These are phyloP conservation scores for Kickxella alabastrina DNA, from an alignment of 192 early-diverging fungal genomes.

Conservation along the genomic window DNA sequence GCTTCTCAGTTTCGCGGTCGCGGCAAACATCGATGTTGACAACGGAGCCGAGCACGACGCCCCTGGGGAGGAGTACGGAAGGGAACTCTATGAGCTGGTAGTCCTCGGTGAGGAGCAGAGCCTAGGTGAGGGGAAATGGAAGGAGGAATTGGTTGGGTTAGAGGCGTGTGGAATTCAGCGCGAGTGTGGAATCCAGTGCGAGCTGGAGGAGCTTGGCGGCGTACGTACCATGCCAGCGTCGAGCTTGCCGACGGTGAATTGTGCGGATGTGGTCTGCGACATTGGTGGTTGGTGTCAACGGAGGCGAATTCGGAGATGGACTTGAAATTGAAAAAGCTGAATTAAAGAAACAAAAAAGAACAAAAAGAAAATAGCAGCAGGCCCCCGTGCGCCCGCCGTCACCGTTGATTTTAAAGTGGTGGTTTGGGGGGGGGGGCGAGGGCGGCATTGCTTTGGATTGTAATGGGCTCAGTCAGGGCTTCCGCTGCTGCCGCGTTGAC, in stretches of 20 bases:
- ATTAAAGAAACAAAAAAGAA: neutral
- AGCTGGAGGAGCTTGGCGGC: too few species aligned
- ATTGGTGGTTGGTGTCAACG: slow-evolving; percentile 2
- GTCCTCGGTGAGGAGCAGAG: slow-evolving; percentile 92
- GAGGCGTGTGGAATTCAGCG: too few species aligned
- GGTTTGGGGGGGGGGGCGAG: too few species aligned
- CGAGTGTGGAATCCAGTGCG: too few species aligned
- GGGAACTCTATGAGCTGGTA: slow-evolving; percentile 99
- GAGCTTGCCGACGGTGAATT: slow-evolving; percentile 88
- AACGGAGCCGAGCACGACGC: slow-evolving; percentile 89
- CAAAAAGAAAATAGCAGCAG: slow-evolving; percentile 5
- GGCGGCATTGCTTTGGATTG: too few species aligned
- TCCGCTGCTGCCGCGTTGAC: slow-evolving; percentile 21
- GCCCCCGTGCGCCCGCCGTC: too few species aligned
- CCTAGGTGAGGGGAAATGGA: slow-evolving; percentile 19
- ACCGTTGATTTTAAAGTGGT: too few species aligned
- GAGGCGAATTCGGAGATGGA: too few species aligned
- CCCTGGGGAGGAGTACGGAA: slow-evolving; percentile 88
- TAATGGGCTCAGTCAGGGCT: too few species aligned
- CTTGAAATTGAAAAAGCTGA: neutral
- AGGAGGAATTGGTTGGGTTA: neutral
- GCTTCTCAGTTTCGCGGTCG: slow-evolving; percentile 80
- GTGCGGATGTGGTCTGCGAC: slow-evolving; percentile 38
- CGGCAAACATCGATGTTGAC: slow-evolving; percentile 94
- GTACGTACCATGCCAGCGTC: slow-evolving; percentile 83